Base-by-base conservation (phyloP, 2,329 filamentous ascomycete genomes). In the Aspergillus amoenus region DNA sequence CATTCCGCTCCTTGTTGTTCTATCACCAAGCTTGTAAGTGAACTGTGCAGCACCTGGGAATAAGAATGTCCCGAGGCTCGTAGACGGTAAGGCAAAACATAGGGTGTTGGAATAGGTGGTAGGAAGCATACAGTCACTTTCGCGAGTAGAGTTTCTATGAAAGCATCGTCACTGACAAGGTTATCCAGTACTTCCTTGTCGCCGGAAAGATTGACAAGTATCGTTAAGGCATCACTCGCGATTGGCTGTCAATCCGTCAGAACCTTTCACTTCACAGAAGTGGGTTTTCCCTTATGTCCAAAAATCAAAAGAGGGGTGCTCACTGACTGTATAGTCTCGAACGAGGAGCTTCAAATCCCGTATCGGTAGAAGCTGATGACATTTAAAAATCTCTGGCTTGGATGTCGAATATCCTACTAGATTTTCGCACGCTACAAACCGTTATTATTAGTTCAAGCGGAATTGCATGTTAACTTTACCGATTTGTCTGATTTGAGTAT, bases 301-400 rank as follows among this genome's bases (percentile, higher is more conserved):
- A 8, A 46, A 27, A 21, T 15, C 7, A n/a, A 21, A 24, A 51
- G 42, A 32, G 18, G 32, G 22, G 30, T 32, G 41, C 18, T 50
- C 42, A 76, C 86, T 69, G 78, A 94, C 90, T 48, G 86, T 82
- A 70, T 96, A 90, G 73, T 97, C 94, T 69, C 87, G 87, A 39
- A 94, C 83, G 24, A 97, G 78, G 3, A 97, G 82, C 73, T 96
- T 97, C 58, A 99, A 79, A 68, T 97, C 90, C 68, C 88, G 90
- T 43, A 97, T 79, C 0, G 94, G 93, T 59, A 88, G 82, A 12
- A 96, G 77, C 55, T 91, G 82, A 27, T 91, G 84, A 7, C 81
- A 81, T 76, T 97, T 97, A 82, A 99, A 99, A 21, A 97, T 84
- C 0, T 81, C 78, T 0, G 90, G 88, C 63, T 96, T 83, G 11